Conservation (phyloP, 1,284 basidiomycete species). For the Ustilago tritici region DNA sequence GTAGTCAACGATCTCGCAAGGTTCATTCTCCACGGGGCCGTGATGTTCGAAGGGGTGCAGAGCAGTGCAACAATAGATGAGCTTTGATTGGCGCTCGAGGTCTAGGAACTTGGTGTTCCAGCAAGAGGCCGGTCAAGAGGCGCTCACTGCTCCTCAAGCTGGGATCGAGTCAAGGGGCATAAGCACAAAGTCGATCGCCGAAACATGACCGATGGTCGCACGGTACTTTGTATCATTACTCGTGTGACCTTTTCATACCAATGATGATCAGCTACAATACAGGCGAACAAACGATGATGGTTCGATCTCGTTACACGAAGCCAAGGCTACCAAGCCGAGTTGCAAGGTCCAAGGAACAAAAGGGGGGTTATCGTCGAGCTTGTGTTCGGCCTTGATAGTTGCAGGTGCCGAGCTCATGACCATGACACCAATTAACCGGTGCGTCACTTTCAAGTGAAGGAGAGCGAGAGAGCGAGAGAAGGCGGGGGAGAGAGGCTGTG, state of each 20-base stretch:
- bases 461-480: not conserved
- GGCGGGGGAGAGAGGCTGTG: not conserved
- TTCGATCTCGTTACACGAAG: not conserved
- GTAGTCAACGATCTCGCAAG: not conserved
- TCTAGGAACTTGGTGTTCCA: not conserved
- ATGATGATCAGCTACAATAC: not conserved
- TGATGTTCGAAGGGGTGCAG: not conserved
- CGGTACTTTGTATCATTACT: not conserved
- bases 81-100: not conserved
- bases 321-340: not conserved
- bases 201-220: conserved; percentile 6
- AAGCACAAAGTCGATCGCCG: conserved; percentile 1
- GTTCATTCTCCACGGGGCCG: not conserved
- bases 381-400: not conserved
- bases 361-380: not conserved
- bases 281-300: not conserved
- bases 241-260: conserved; percentile 8
- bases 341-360: not conserved
- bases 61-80: not conserved
- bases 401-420: conserved; percentile 4
- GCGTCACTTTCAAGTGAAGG: not conserved
- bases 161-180: not conserved
- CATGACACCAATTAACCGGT: not conserved
- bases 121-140: not conserved
- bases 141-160: not conserved